A percentile compares a stretch with the other conserved stretches of the same genome.
These are phyloP conservation scores for Trichoderma pleuroti DNA, from an alignment of 2,329 filamentous ascomycete species.

Conservation along the genomic window DNA sequence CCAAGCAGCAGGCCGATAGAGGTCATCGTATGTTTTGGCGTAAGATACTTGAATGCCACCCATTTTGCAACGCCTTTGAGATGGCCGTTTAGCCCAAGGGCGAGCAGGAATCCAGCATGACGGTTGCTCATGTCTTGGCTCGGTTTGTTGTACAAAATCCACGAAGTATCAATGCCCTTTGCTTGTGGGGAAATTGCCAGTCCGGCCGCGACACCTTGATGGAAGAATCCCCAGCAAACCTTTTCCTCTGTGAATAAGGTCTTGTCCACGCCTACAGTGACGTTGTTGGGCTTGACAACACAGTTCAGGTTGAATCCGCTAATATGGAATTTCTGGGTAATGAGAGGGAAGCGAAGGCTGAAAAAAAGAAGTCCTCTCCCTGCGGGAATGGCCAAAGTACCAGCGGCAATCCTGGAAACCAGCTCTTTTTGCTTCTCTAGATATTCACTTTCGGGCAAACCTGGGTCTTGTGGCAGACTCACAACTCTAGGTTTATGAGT, in stretches of 20 bases:
- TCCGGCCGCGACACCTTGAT: slow-evolving; percentile 90
- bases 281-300: slow-evolving; percentile 85
- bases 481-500: slow-evolving; percentile 76
- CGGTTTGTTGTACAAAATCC: slow-evolving; percentile 98
- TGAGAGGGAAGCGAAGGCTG: slow-evolving; percentile 77
- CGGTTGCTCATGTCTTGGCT: slow-evolving; percentile 81
- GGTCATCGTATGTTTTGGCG: slow-evolving; percentile 98
- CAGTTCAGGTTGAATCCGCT: slow-evolving; percentile 90
- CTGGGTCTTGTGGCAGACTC: slow-evolving; percentile 69
- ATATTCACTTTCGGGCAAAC: slow-evolving; percentile 81
- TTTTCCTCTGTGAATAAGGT: slow-evolving; percentile 88
- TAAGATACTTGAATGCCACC: slow-evolving; percentile 99
- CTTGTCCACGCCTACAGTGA: slow-evolving; percentile 90
- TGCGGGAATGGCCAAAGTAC: slow-evolving; percentile 83
- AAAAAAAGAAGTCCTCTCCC: slow-evolving; percentile 87
- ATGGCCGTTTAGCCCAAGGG: slow-evolving; percentile 89
- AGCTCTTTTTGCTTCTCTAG: slow-evolving; percentile 90
- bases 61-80: slow-evolving; percentile 93
- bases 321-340: slow-evolving; percentile 89
- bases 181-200: slow-evolving; percentile 85
- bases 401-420: slow-evolving; percentile 78
- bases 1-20: slow-evolving; percentile 93
- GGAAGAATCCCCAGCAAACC: slow-evolving; percentile 97
- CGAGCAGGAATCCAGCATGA: slow-evolving; percentile 91
- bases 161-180: slow-evolving; percentile 94